Base-by-base conservation (phyloP, 495 filamentous ascomycete species). In the Neurospora sp. region DNA sequence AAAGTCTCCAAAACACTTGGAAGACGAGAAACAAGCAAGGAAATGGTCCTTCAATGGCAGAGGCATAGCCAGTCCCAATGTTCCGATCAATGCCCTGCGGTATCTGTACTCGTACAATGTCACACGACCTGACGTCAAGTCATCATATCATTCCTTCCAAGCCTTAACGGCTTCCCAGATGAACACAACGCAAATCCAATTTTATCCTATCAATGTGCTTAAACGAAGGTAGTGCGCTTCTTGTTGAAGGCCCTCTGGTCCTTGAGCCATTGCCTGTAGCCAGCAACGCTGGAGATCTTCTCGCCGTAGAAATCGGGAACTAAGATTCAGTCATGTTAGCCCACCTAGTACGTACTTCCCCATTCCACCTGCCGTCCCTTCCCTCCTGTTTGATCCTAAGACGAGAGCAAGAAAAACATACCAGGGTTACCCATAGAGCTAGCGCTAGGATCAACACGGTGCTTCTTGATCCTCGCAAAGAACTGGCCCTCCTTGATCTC, bases 171-270 rank as follows among this genome's bases (percentile, higher is more conserved):
- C 14, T 35, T 16, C 12, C 54, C 23, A 62, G 23, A 8, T 8
- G 6, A 62, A 4, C 54, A 18, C 54, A 18, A 31, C 14, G 12
- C 27, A 35, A 23, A 23, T 54, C 5, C 12, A 62, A 4, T 62
- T 6, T 8, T 62, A 4, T 4, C 9, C 6, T 1, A 6, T 31
- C 12, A 23, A 31, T 31, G 27, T 16, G 54, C 66, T 82, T 72
- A 84, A 71, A 85, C 77, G 70, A 84, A 92, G 75, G 84, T 90
- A 70, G 88, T 87, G 78, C 92, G 90, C 88, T 97, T 98, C 84
- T 91, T 89, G 84, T 97, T 97, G 82, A 96, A 99, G n/a, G 94
- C 94, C 69, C 94, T 83, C 86, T 98, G 96, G 81, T 99, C 96
- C 86, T 95, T 97, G 79, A 99, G 83, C 96, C 96, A 99, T 81